A percentile compares a stretch with the other conserved stretches of the same genome.
These are phyloP conservation scores for Parastagonospora nodorum DNA, from an alignment of 2,329 filamentous ascomycete genomes.

Conservation along the genomic window DNA sequence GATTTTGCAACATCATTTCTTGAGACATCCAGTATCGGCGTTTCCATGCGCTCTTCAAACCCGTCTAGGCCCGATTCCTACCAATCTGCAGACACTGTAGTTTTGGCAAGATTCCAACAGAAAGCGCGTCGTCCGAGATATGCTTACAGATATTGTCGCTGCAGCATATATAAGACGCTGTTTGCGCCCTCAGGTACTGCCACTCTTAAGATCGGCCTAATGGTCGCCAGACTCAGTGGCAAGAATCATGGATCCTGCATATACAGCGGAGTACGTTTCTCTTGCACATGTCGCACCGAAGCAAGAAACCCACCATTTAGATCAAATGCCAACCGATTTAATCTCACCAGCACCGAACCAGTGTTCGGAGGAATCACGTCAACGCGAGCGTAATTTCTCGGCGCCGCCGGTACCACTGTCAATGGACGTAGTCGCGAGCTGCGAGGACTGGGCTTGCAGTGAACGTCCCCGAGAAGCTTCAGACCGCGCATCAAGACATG, in stretches of 20 bases:
- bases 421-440: conserved; percentile 60
- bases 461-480: background rate
- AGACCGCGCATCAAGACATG: background rate
- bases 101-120: no score
- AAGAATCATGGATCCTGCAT: background rate
- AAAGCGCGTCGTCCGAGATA: no score
- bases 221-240: background rate
- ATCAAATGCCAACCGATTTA: background rate
- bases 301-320: background rate
- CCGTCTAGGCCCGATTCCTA: no score
- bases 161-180: background rate
- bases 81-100: no score
- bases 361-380: conserved; percentile 62
- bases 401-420: conserved; percentile 57
- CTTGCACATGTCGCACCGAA: background rate
- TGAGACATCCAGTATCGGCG: no score
- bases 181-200: background rate
- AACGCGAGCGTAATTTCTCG: conserved; percentile 51
- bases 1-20: no score
- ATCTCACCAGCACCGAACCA: background rate
- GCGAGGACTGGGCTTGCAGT: conserved; percentile 27
- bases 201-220: background rate
- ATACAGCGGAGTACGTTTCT: background rate
- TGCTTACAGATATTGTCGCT: no score
- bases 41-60: no score